Evolutionary conservation across 2,329 filamentous ascomycete species (phyloP).

Genomic region (Xylariaceae sp.): DNA sequence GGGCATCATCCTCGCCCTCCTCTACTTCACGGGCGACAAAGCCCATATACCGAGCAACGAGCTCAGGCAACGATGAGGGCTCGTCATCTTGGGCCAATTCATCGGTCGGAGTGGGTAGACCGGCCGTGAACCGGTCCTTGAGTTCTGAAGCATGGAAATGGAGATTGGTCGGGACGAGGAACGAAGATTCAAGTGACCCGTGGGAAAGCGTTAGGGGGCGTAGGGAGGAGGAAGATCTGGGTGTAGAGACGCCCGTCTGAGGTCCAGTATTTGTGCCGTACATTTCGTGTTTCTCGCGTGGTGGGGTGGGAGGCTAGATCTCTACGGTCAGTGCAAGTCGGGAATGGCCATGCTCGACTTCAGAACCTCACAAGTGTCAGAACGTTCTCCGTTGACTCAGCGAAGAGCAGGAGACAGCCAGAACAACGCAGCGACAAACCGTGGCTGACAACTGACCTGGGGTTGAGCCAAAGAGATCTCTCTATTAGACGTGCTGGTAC

Average conservation of each 20-base stretch:
- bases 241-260: slow-evolving; percentile 95
- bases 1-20: slow-evolving; percentile 83
- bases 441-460: neutral
- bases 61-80: slow-evolving; percentile 89
- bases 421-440: neutral
- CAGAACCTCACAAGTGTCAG: slow-evolving; percentile 13
- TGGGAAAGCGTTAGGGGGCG: slow-evolving; percentile 87
- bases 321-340: neutral
- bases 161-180: slow-evolving; percentile 89
- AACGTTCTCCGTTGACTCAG: slow-evolving; percentile 38
- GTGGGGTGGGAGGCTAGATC: slow-evolving; percentile 1
- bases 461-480: neutral
- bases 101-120: slow-evolving; percentile 85
- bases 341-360: neutral
- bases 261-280: slow-evolving; percentile 79
- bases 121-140: slow-evolving; percentile 82
- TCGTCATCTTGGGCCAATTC: slow-evolving; percentile 98
- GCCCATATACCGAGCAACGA: slow-evolving; percentile 90
- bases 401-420: slow-evolving; percentile 38
- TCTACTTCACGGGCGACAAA: slow-evolving; percentile 86
- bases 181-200: slow-evolving; percentile 92
- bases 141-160: slow-evolving; percentile 96
- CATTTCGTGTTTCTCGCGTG: slow-evolving; percentile 54
- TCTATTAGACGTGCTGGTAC: slow-evolving; percentile 14
- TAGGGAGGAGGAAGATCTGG: slow-evolving; percentile 86